Percentiles rank a stretch among this genome's conserved stretches.
These are phyloP conservation scores for Colletotrichum musae DNA, from an alignment of 2,329 filamentous ascomycete genomes.

Conservation along the genomic window DNA sequence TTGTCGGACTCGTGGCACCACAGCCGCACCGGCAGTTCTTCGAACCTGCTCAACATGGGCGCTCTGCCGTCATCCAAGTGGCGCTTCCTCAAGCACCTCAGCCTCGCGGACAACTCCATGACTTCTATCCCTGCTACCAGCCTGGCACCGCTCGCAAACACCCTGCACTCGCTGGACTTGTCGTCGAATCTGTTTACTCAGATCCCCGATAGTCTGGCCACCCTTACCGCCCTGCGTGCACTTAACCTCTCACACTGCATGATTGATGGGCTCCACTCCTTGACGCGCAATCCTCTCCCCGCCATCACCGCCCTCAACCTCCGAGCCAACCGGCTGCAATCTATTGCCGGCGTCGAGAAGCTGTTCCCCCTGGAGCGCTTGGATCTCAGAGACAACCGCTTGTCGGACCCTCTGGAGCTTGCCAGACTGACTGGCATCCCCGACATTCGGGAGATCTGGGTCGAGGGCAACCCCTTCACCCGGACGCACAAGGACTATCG, in stretches of 20 bases:
- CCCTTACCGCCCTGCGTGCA: slow-evolving; percentile 88
- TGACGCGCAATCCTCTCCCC: slow-evolving; percentile 87
- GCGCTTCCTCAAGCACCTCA: slow-evolving; percentile 93
- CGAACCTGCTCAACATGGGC: slow-evolving; percentile 80
- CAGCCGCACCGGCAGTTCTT: slow-evolving; percentile 76
- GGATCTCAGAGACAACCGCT: slow-evolving; percentile 89
- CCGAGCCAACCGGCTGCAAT: slow-evolving; percentile 87
- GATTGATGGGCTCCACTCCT: slow-evolving; percentile 93
- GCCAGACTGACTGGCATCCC: slow-evolving; percentile 92
- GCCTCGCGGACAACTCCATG: slow-evolving; percentile 91
- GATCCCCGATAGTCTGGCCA: slow-evolving; percentile 91
- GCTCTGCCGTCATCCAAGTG: slow-evolving; percentile 89
- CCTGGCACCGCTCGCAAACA: slow-evolving; percentile 86
- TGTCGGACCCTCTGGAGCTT: slow-evolving; percentile 92
- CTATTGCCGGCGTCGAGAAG: slow-evolving; percentile 90
- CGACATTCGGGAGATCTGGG: slow-evolving; percentile 92
- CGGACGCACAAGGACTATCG: slow-evolving; percentile 89
- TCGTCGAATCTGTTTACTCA: slow-evolving; percentile 95
- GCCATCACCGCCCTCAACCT: slow-evolving; percentile 95
- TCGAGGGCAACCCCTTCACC: slow-evolving; percentile 92
- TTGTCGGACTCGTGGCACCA: slow-evolving; percentile 76
- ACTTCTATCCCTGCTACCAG: slow-evolving; percentile 83
- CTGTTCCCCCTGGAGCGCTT: slow-evolving; percentile 90
- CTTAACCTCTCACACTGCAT: slow-evolving; percentile 97
- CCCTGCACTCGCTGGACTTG: slow-evolving; percentile 90